phyloP scores from a whole-genome alignment of 83 land plant genomes.

The Diphasiastrum complanatum region DNA sequence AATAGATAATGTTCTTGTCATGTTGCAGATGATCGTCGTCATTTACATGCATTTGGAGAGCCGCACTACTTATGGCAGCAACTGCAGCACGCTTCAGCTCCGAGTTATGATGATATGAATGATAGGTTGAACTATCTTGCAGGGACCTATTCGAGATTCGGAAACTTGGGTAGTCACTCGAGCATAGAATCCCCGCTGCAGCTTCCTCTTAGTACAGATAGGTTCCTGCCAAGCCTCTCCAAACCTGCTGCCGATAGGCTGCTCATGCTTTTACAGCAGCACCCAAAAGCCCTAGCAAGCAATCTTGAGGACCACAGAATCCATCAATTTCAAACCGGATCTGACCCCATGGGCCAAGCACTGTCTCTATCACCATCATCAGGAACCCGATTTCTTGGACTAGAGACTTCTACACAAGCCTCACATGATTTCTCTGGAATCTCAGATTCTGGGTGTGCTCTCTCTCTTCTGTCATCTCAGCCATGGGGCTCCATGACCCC shows the following conservation, averaged over 20 bases:
- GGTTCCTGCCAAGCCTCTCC: conserved; percentile 1
- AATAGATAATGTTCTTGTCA: too few relatives aligned
- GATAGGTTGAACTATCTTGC: too few relatives aligned
- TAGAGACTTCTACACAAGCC: conserved; percentile 9
- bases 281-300: not conserved
- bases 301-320: not conserved
- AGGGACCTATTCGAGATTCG: not conserved
- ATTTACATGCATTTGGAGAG: too few relatives aligned
- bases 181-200: not conserved
- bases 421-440: conserved; percentile 9
- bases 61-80: too few relatives aligned
- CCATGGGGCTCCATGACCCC: conserved; percentile 19
- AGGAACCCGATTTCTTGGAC: conserved; percentile 12
- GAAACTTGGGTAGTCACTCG: not conserved
- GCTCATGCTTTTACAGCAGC: conserved; percentile 9
- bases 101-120: too few relatives aligned
- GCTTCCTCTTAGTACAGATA: conserved; percentile 12
- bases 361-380: conserved; percentile 13
- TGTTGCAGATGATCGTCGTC: too few relatives aligned
- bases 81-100: too few relatives aligned
- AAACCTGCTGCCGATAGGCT: conserved; percentile 5
- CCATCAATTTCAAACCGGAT: conserved; percentile 13
- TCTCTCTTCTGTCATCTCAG: conserved; percentile 30
- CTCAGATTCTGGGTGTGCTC: conserved; percentile 18
- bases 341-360: conserved; percentile 16